phyloP scores from a whole-genome alignment of 257 asterid genomes.

The Solanum commersonii region DNA sequence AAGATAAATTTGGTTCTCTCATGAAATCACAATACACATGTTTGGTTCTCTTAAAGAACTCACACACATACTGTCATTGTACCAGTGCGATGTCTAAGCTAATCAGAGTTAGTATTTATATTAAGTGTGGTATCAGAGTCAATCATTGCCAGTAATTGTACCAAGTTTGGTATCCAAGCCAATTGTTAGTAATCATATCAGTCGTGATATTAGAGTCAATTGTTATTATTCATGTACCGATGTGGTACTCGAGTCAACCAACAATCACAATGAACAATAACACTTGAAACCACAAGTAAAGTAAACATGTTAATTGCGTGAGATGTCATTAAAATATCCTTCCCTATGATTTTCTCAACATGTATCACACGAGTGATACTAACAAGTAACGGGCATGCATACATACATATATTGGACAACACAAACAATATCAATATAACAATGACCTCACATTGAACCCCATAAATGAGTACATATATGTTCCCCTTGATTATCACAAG shows the following conservation, averaged over 20 bases:
- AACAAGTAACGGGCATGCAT: background rate
- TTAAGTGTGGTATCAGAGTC: background rate
- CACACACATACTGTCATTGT: too few relatives aligned
- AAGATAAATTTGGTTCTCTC: background rate
- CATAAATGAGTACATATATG: too few relatives aligned
- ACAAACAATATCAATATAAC: background rate
- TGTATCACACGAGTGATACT: background rate
- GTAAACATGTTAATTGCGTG: background rate
- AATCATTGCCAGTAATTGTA: background rate
- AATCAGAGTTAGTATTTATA: background rate
- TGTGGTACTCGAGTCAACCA: background rate
- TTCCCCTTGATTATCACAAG: background rate
- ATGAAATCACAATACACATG: background rate
- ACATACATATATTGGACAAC: background rate
- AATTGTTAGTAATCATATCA: background rate
- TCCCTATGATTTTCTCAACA: background rate
- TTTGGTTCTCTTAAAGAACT: background rate
- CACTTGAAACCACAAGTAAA: background rate
- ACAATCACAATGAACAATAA: background rate
- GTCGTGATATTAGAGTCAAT: background rate
- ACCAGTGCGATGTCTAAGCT: background rate
- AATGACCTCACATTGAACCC: too few relatives aligned
- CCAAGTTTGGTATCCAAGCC: background rate
- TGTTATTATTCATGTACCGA: background rate
- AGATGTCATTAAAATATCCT: background rate